Base-by-base conservation (phyloP, 2,329 filamentous ascomycete genomes). In the Botryotinia convoluta region DNA sequence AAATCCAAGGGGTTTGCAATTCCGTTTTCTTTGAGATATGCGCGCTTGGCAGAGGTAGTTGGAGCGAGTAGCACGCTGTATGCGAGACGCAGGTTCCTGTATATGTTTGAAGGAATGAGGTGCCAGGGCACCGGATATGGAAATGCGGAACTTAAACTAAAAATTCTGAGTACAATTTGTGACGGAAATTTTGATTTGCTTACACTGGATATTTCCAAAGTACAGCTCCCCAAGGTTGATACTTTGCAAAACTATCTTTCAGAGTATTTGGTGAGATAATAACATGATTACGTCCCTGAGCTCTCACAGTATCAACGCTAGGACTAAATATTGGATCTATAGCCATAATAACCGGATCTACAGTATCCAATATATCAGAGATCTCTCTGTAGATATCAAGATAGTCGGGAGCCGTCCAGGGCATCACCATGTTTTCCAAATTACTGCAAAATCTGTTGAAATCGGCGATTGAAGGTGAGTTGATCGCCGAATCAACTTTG, bases 121-220 rank as follows among this genome's bases (percentile, higher is more conserved):
- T 80, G 77, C 80, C 79, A 83, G 1, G 85, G 85, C 0, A 87
- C 79, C 4, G 85, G 86, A 73, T 83, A 87, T 0, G 82, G 76
- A 37, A 82, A 84, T 7, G 81, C 84, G 0, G 85, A 84, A 22
- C n/a, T n/a, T 10, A 70, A 26, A 14, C 68, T 70, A 20, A 35
- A 16, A 20, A 4, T 26, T 14, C 22, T 70, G n/a, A 59, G 51
- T 35, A 61, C 3, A 10, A 35, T 61, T 20, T 14, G 14, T 37
- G 5, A 1, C 16, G 2, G 1, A 42, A 16, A 26, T 3, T 35
- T 59, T 18, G 26, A 26, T 35, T 16, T 1, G 44, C 81, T 77
- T 73, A 83, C 81, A 78, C 75, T 0, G 83, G 82, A 48, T 80
- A 82, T 72, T 82, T 84, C 82, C 82, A 84, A 7, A 83, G 75